Evolutionary conservation across 768 basidiomycete species (phyloP), one percentile per base, ranked within the genome.

Genomic region (Collybiopsis luxurians): DNA sequence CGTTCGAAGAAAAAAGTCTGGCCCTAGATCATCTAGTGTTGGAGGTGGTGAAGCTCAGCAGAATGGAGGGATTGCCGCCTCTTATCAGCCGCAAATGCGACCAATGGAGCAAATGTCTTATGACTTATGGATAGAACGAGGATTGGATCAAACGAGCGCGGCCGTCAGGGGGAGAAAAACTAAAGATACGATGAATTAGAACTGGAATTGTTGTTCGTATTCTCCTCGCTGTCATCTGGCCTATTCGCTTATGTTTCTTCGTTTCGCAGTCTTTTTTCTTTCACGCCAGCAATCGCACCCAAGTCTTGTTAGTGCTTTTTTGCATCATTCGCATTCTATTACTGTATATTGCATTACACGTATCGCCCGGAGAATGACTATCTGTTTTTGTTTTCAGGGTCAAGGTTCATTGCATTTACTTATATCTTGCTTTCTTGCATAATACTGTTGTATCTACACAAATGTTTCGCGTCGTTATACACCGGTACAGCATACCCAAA

Each of bases 91-190:
- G 43, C 30, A 28, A n/a, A 24, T 31, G 12, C 53, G 24, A n/a
- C 40, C 53, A 23, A 24, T 38, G 13, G 53, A 43, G 38, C 40
- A 42, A 2, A 54, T 45, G 10, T 43, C 53, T 10, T 54, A 54
- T 44, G 53, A 54, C 19, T 13, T 43, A 23, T 54, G 53, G 53
- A 38, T 54, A 4, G 53, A 54, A 45, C 26, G 21, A 45, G 53
- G 53, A n/a, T 11, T 54, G 31, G 53, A 54, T 44, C 40, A 54
- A 31, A 54, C 42, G 40, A 54, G 53, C 24, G 50, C 50, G 21
- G 50, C 50, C 9, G 50, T 51, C 6, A 51, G 36, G 15, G 50
- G 50, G 13, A 51, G 38, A 40, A 51, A 51, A 34, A 51, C 34
- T n/a, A 3, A 51, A 26, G 36, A 51, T 51, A 51, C 38, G 36